Percentiles rank a stretch among this genome's conserved stretches.
phyloP scores from a whole-genome alignment of 1,284 basidiomycete species.

The Ustilago sp. region DNA sequence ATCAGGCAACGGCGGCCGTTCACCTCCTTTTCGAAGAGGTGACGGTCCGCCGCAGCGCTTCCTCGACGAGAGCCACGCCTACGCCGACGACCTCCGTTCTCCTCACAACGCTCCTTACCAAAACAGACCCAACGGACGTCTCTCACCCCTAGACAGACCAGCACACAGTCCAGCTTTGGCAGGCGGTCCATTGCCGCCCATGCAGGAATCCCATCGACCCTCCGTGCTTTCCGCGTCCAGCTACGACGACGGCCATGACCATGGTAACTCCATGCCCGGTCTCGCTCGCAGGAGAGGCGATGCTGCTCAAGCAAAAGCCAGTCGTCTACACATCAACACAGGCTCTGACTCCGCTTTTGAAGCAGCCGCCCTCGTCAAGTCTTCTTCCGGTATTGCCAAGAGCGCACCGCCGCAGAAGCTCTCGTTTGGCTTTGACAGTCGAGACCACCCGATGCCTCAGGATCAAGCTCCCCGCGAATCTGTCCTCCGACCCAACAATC shows the following conservation, averaged over 20 bases:
- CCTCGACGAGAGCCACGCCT: constrained; percentile 40
- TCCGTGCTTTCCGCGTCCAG: constrained; percentile 37
- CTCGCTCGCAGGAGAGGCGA: constrained; percentile 64
- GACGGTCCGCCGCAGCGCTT: constrained; percentile 36
- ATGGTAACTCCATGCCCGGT: constrained; percentile 35
- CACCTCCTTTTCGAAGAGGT: constrained; percentile 38
- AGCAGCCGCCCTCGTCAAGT: constrained; percentile 11
- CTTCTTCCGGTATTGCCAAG: constrained; percentile 39
- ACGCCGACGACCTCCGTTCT: constrained; percentile 41
- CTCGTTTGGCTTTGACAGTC: constrained; percentile 50
- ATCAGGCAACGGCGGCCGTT: constrained; percentile 24
- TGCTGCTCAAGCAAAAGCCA: constrained; percentile 62
- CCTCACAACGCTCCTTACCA: constrained; percentile 31
- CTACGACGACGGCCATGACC: constrained; percentile 43
- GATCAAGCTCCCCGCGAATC: constrained; percentile 26
- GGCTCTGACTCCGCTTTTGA: constrained; percentile 30
- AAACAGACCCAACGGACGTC: constrained; percentile 32
- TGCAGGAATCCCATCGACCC: constrained; percentile 40
- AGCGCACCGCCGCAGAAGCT: constrained; percentile 66
- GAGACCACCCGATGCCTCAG: constrained; percentile 33
- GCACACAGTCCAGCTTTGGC: constrained; percentile 34
- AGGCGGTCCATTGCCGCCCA: constrained; percentile 38
- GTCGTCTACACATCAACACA: constrained; percentile 60
- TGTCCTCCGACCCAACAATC: constrained; percentile 23
- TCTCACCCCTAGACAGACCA: constrained; percentile 38